A percentile compares a stretch with the other conserved stretches of the same genome.
Evolutionary conservation across 352 stramenopile species (phyloP).

Genomic region (Phytophthora chlamydospora): DNA sequence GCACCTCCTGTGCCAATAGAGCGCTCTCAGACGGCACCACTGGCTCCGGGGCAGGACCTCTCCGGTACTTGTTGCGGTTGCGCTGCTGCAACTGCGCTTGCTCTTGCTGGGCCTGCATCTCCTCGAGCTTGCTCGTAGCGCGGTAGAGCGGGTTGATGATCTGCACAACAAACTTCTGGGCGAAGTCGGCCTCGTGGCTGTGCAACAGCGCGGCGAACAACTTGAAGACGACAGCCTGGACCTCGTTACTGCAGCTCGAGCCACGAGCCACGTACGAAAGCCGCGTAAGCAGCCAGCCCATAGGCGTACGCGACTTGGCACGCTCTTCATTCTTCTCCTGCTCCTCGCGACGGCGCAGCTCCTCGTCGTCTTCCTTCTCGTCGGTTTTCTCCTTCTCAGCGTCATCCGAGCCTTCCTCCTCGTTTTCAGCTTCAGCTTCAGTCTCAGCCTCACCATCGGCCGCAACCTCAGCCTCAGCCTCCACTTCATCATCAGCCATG

Average conservation of each 20-base stretch:
- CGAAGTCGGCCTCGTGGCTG: constrained; percentile 52
- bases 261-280: constrained; percentile 81
- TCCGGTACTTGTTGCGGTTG: constrained; percentile 36
- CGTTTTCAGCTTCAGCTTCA: background rate
- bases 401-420: constrained; percentile 10
- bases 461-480: constrained; percentile 14
- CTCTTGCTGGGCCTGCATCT: constrained; percentile 49
- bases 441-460: constrained; percentile 20
- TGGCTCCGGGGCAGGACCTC: constrained; percentile 19
- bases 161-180: constrained; percentile 71
- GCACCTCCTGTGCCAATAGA: constrained; percentile 82
- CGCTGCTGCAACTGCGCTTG: constrained; percentile 34
- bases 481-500: constrained; percentile 26
- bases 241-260: constrained; percentile 46
- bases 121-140: constrained; percentile 56
- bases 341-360: constrained; percentile 37
- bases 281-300: constrained; percentile 86
- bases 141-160: constrained; percentile 88
- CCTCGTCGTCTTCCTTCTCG: constrained; percentile 31
- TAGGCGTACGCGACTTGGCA: constrained; percentile 61
- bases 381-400: constrained; percentile 24
- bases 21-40: constrained; percentile 49
- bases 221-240: constrained; percentile 84
- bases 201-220: constrained; percentile 85
- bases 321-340: constrained; percentile 53